Evolutionary conservation across 2,329 filamentous ascomycete genomes (phyloP).

Genomic region (Huntiella bhutanensis): DNA sequence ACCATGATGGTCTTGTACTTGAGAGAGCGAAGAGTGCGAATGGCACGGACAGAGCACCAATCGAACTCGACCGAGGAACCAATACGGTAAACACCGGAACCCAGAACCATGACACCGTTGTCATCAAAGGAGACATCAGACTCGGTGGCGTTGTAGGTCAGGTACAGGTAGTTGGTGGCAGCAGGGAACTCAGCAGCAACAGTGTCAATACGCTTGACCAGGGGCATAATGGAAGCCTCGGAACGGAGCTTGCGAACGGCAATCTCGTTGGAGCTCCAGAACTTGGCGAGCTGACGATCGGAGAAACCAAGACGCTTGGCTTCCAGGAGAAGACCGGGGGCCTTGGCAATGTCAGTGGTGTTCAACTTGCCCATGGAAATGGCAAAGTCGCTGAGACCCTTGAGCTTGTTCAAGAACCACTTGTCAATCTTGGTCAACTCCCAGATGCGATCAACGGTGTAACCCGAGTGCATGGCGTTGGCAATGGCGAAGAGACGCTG

Average conservation of each 20-base stretch:
- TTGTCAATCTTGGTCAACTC: constrained; percentile 97
- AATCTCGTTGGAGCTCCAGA: constrained; percentile 87
- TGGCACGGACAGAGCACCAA: constrained; percentile 92
- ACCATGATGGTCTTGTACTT: constrained; percentile 94
- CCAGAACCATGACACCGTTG: constrained; percentile 86
- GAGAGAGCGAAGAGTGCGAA: constrained; percentile 68
- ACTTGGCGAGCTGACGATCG: constrained; percentile 81
- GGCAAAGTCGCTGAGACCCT: constrained; percentile 75
- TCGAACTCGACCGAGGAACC: constrained; percentile 97
- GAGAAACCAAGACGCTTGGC: constrained; percentile 92
- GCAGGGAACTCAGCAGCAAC: constrained; percentile 94
- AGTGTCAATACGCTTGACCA: constrained; percentile 96
- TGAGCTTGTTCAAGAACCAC: constrained; percentile 89
- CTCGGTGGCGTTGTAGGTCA: constrained; percentile 84
- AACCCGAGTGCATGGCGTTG: constrained; percentile 89
- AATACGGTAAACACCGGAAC: constrained; percentile 91
- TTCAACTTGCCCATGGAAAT: constrained; percentile 54
- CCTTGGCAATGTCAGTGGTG: constrained; percentile 43
- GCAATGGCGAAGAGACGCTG: constrained; percentile 94
- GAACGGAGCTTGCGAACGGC: constrained; percentile 67
- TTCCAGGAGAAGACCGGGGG: constrained; percentile 49
- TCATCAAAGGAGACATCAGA: constrained; percentile 74
- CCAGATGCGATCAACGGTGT: constrained; percentile 93
- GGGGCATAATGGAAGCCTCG: constrained; percentile 71
- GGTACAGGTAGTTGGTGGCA: constrained; percentile 86